Evolutionary conservation across 2,329 filamentous ascomycete species (phyloP).

Genomic region (Pezicula radicicola): DNA sequence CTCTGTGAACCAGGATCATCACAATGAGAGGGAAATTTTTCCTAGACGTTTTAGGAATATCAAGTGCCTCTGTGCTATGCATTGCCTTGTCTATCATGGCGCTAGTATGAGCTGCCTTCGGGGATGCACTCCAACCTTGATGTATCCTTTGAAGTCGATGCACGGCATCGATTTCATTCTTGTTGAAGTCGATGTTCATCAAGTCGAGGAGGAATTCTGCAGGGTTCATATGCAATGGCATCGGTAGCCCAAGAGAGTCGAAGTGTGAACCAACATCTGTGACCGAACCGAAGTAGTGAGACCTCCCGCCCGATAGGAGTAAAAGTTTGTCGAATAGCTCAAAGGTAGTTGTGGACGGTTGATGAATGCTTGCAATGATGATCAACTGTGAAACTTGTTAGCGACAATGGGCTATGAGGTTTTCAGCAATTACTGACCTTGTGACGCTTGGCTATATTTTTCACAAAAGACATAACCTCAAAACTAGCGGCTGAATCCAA

Average conservation of each 20-base stretch:
- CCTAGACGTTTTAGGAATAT: constrained; percentile 20
- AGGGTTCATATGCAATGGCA: constrained; percentile 72
- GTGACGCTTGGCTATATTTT: constrained; percentile 60
- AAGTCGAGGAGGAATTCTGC: constrained; percentile 78
- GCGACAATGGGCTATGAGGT: constrained; percentile 14
- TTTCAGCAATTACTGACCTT: constrained; percentile 44
- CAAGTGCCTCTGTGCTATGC: constrained; percentile 9
- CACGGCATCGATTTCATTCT: constrained; percentile 42
- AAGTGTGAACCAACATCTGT: constrained; percentile 61
- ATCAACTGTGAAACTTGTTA: constrained; percentile 51
- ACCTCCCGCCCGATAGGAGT: constrained; percentile 67
- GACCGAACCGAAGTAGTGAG: constrained; percentile 71
- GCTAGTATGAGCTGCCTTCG: constrained; percentile 30
- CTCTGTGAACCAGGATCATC: constrained; percentile 68
- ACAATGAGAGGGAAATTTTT: constrained; percentile 40
- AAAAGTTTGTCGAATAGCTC: constrained; percentile 77
- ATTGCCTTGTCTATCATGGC: constrained; percentile 21
- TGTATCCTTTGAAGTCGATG: constrained; percentile 51
- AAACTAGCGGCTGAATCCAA: constrained; percentile 74
- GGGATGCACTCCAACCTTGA: constrained; percentile 50
- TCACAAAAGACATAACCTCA: constrained; percentile 72
- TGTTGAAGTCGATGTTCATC: constrained; percentile 73
- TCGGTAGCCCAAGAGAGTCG: constrained; percentile 51
- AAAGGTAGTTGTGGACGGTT: constrained; percentile 78
- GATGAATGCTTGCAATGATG: constrained; percentile 80